Evolutionary conservation across 2,329 filamentous ascomycete genomes (phyloP).

Genomic region (Amylocarpus encephaloides): DNA sequence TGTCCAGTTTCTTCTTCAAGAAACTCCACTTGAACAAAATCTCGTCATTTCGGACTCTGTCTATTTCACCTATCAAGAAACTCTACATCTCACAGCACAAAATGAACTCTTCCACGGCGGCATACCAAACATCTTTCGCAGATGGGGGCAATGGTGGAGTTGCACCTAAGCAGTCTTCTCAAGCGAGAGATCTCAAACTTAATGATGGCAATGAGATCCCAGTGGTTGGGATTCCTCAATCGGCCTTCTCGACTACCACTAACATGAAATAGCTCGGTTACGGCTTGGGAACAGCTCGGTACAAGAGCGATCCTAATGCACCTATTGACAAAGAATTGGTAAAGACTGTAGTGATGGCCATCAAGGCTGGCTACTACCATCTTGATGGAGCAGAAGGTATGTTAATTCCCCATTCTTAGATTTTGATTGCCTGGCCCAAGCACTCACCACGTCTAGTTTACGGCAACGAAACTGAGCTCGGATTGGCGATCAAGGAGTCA

Average conservation of each 20-base stretch:
- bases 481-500: slow-evolving; percentile 61
- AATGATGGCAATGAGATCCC: slow-evolving; percentile 71
- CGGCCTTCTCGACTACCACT: slow-evolving; percentile 35
- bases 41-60: not conserved
- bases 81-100: not conserved
- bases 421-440: not conserved
- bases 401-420: slow-evolving; percentile 9
- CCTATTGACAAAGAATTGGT: slow-evolving; percentile 48
- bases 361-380: slow-evolving; percentile 64
- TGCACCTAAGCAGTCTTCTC: slow-evolving; percentile 60
- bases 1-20: too few relatives aligned
- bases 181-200: slow-evolving; percentile 57
- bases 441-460: slow-evolving; percentile 39
- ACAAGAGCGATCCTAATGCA: slow-evolving; percentile 38
- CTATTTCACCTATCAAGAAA: too few relatives aligned
- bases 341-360: slow-evolving; percentile 51
- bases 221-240: slow-evolving; percentile 41
- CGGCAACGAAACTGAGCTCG: slow-evolving; percentile 63
- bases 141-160: slow-evolving; percentile 50
- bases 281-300: slow-evolving; percentile 65
- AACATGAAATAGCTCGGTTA: slow-evolving; percentile 52
- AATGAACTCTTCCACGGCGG: slow-evolving; percentile 40
- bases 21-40: too few relatives aligned
- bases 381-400: slow-evolving; percentile 68
- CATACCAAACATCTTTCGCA: slow-evolving; percentile 28